phyloP scores from a whole-genome alignment of 164 flowering plant species.

The Vitis rotundifolia region DNA sequence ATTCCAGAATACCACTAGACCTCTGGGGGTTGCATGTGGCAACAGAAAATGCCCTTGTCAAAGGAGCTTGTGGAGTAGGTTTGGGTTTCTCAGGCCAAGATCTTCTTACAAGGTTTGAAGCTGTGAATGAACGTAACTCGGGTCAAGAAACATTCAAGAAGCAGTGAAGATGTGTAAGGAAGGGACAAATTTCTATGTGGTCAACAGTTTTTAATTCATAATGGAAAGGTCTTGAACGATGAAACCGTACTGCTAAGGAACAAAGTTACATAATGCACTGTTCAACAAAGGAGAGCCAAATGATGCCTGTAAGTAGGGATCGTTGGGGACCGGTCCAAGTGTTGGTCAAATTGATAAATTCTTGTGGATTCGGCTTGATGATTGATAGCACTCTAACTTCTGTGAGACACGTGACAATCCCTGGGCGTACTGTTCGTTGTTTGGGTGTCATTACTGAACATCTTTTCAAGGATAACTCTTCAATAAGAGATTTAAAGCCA shows the following conservation, averaged over 20 bases:
- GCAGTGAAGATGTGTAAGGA: constrained; percentile 30
- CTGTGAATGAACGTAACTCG: constrained; percentile 28
- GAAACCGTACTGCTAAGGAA: too few species aligned
- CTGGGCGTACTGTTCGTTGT: constrained; percentile 92
- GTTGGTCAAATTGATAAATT: constrained; percentile 92
- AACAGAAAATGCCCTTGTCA: constrained; percentile 81
- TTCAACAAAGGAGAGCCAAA: constrained; percentile 90
- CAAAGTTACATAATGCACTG: constrained; percentile 52
- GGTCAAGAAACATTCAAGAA: constrained; percentile 35
- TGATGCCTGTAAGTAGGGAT: constrained; percentile 81
- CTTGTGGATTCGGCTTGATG: constrained; percentile 92
- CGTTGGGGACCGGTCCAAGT: constrained; percentile 97
- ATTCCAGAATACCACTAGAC: too few species aligned
- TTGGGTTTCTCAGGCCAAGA: constrained; percentile 78
- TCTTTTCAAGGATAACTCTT: constrained; percentile 56
- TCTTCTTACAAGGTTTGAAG: constrained; percentile 56
- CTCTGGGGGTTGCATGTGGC: constrained; percentile 47
- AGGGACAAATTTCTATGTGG: too few species aligned
- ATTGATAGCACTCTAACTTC: constrained; percentile 94
- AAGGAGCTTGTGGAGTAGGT: constrained; percentile 94
- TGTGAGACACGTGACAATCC: constrained; percentile 76
- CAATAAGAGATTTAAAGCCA: too few species aligned
- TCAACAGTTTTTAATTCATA: too few species aligned
- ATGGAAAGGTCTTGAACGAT: too few species aligned
- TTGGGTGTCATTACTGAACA: constrained; percentile 97